A percentile compares a stretch with the other conserved stretches of the same genome.
Evolutionary conservation across 345 rosid species (phyloP).

Genomic region (Camelina laxa): DNA sequence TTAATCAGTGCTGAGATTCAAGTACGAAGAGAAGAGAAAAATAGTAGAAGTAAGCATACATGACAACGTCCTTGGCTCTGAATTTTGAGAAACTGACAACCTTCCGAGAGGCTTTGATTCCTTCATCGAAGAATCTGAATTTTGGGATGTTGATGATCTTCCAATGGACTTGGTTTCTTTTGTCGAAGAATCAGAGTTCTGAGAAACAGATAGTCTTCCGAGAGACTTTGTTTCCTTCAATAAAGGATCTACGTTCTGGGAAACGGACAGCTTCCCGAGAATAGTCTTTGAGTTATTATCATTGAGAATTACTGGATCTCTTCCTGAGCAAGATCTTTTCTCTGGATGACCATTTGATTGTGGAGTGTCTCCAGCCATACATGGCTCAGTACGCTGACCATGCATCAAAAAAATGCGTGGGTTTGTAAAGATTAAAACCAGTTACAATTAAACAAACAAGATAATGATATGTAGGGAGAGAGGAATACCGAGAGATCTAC

Average conservation of each 20-base stretch:
- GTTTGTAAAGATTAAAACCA: constrained; percentile 29
- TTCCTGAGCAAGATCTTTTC: constrained; percentile 58
- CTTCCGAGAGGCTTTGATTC: constrained; percentile 85
- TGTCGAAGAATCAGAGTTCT: constrained; percentile 70
- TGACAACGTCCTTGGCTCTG: constrained; percentile 64
- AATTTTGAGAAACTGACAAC: constrained; percentile 81
- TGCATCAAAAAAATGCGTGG: constrained; percentile 30
- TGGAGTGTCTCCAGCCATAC: constrained; percentile 54
- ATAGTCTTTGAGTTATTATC: constrained; percentile 67
- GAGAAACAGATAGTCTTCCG: constrained; percentile 82
- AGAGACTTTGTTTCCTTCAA: constrained; percentile 80
- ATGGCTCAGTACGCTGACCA: constrained; percentile 76
- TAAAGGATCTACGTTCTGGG: constrained; percentile 56
- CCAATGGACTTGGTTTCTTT: constrained; percentile 80
- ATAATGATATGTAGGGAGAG: neutral
- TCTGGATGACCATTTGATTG: constrained; percentile 66
- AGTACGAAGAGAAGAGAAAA: constrained; percentile 11
- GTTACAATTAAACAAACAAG: constrained; percentile 9
- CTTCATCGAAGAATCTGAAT: constrained; percentile 57
- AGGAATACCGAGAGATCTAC: neutral
- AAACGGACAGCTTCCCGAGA: constrained; percentile 57
- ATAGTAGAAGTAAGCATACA: constrained; percentile 51
- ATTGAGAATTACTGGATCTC: constrained; percentile 58
- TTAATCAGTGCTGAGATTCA: constrained; percentile 12
- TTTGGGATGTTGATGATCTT: constrained; percentile 74